A percentile compares a stretch with the other conserved stretches of the same genome.
Conservation (phyloP, 148 eudicot genomes). For the Cornus controversa region DNA sequence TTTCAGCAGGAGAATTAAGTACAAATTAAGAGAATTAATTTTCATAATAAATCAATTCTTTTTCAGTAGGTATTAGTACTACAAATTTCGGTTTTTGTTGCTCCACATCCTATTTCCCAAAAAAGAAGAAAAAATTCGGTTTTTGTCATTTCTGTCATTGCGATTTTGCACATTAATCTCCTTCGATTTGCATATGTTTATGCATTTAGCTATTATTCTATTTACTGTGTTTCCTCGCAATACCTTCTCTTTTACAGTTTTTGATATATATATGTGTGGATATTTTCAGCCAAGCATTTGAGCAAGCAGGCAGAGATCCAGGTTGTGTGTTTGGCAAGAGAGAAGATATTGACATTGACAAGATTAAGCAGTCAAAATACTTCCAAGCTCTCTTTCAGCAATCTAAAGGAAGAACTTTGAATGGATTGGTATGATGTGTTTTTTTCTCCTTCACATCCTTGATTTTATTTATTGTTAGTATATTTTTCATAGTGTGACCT, state of each 20-base stretch:
- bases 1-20: background rate
- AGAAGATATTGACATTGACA: slow-evolving; percentile 53
- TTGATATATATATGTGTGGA: background rate
- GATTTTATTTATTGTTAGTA: background rate
- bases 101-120: too few relatives aligned
- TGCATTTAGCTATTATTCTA: too few relatives aligned
- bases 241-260: background rate
- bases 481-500: background rate
- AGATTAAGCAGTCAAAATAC: slow-evolving; percentile 72
- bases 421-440: slow-evolving; percentile 42
- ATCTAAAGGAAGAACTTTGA: slow-evolving; percentile 30
- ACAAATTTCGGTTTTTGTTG: too few relatives aligned
- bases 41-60: too few relatives aligned
- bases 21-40: background rate
- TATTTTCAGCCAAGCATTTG: slow-evolving; percentile 78
- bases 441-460: background rate
- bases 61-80: too few relatives aligned
- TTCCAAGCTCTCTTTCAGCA: slow-evolving; percentile 52
- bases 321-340: slow-evolving; percentile 50
- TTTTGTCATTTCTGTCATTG: too few relatives aligned
- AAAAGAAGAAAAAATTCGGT: too few relatives aligned
- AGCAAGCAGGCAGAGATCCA: slow-evolving; percentile 72
- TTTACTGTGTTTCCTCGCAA: background rate
- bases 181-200: background rate
- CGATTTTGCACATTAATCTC: background rate